phyloP scores from a whole-genome alignment of 495 filamentous ascomycete genomes.

The Talaromyces borbonicus region DNA sequence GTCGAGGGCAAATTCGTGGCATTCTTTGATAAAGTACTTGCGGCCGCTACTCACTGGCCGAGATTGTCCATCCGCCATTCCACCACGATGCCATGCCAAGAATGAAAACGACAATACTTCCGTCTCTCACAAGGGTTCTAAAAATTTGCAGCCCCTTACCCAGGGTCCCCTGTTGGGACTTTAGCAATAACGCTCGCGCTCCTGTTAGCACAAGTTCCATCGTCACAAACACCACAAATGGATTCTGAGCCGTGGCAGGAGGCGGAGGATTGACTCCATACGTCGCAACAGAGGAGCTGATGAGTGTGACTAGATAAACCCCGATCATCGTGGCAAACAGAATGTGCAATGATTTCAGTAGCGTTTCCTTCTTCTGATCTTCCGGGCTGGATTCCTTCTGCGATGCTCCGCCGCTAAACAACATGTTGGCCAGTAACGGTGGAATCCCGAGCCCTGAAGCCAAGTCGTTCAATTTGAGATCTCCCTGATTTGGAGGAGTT shows the following conservation, averaged over 20 bases:
- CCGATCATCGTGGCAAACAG: constrained; percentile 62
- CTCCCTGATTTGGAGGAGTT: constrained; percentile 20
- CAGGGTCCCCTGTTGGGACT: constrained; percentile 26
- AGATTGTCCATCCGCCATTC: constrained; percentile 29
- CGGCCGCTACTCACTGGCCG: not conserved
- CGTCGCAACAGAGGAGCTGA: constrained; percentile 26
- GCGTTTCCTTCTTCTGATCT: constrained; percentile 36
- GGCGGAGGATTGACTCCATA: constrained; percentile 43
- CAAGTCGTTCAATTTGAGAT: constrained; percentile 24
- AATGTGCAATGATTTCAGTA: constrained; percentile 72
- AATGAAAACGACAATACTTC: constrained; percentile 67
- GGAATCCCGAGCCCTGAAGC: constrained; percentile 30
- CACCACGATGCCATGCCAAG: constrained; percentile 64
- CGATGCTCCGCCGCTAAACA: constrained; percentile 23
- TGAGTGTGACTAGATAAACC: constrained; percentile 49
- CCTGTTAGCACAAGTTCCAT: constrained; percentile 65
- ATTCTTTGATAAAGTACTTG: not conserved
- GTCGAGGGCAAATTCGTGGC: too few species aligned
- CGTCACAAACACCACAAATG: constrained; percentile 74
- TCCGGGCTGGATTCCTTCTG: constrained; percentile 27
- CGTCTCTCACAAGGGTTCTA: constrained; percentile 54
- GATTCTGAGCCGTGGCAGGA: constrained; percentile 54
- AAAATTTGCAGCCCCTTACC: constrained; percentile 47
- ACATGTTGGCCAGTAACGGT: constrained; percentile 33
- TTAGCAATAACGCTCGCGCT: constrained; percentile 55